These are phyloP conservation scores for Aristolochia contorta DNA, from an alignment of 164 flowering plant species.

Conservation along the genomic window DNA sequence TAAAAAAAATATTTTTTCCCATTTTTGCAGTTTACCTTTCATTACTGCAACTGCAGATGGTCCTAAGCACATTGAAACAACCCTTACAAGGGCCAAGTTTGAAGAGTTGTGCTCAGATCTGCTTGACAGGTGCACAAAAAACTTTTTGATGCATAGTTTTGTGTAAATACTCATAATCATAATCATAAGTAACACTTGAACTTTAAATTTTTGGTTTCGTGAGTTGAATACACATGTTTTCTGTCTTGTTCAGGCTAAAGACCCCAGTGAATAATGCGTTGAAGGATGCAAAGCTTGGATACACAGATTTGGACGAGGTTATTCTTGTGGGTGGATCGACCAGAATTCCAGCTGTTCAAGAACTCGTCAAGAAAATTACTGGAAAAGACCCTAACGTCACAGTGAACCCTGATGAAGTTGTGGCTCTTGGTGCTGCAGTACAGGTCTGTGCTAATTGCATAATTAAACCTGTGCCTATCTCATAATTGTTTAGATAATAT, in stretches of 20 bases:
- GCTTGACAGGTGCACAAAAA: slow-evolving; percentile 53
- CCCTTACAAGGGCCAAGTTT: slow-evolving; percentile 75
- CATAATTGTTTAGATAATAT: too few relatives aligned
- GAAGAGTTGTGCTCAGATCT: slow-evolving; percentile 77
- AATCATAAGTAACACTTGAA: too few relatives aligned
- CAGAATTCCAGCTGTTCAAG: slow-evolving; percentile 77
- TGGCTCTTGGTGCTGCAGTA: slow-evolving; percentile 88
- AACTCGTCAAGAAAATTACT: slow-evolving; percentile 61
- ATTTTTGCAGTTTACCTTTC: slow-evolving; percentile 56
- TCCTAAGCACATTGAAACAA: slow-evolving; percentile 77
- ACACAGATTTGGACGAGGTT: slow-evolving; percentile 70
- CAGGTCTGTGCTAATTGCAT: slow-evolving; percentile 32
- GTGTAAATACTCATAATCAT: too few relatives aligned
- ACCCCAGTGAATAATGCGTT: slow-evolving; percentile 56
- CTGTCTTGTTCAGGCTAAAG: slow-evolving; percentile 28
- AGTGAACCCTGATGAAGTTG: slow-evolving; percentile 86
- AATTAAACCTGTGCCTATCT: too few relatives aligned
- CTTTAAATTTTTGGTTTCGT: too few relatives aligned
- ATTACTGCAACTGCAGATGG: slow-evolving; percentile 82
- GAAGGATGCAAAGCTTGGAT: slow-evolving; percentile 68
- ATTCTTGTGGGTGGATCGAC: slow-evolving; percentile 84
- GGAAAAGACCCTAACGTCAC: slow-evolving; percentile 75
- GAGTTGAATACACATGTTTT: background rate
- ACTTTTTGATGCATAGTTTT: too few relatives aligned
- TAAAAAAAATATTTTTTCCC: background rate